Evolutionary conservation across 257 asterid genomes (phyloP), one percentile per base, ranked within the genome.

Genomic region (Catharanthus roseus): DNA sequence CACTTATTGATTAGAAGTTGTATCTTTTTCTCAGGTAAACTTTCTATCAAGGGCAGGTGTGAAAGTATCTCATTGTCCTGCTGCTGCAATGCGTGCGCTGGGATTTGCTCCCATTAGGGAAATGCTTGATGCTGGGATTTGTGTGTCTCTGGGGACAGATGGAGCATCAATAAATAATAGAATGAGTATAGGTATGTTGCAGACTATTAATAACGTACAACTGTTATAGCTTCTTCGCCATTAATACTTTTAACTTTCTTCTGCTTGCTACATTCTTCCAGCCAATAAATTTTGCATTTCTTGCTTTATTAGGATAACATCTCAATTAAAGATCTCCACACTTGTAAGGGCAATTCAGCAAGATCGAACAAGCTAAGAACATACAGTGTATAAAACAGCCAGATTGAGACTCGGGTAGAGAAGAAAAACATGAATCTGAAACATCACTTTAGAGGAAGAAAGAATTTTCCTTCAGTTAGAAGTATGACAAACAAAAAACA

Each of bases 61-160:
- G 31, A 90, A 90, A 85, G 96, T 86, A 34, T 90, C 96, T 33
- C 97, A 88, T 57, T 88, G 96, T 76, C 96, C 97, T 75, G 96
- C 97, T 85, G 85, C 96, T 77, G 96, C 96, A 54, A 90, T 88
- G 97, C 95, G 75, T 44, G 85, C 86, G 96, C 93, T 88, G 26
- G 96, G 96, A 58, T 90, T 88, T 71, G 86, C 97, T 45, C 96
- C 96, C 5, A 72, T 90, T 42, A 83, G 70, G 75, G 91, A 88
- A 80, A 90, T 88, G 97, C 82, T 90, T 18, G 82, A 75, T 41
- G 90, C 91, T 23, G 96, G 90, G 67, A 85, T 90, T 3, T 90
- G 97, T 18, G 93, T 90, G 69, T 90, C 97, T 54, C 76, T 90
- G 75, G 93, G 96, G 61, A 90, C 97, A 55, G 96, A 90, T 33